Evolutionary conservation across 805 yeast species (phyloP).

Genomic region (Torulaspora gathmanii): DNA sequence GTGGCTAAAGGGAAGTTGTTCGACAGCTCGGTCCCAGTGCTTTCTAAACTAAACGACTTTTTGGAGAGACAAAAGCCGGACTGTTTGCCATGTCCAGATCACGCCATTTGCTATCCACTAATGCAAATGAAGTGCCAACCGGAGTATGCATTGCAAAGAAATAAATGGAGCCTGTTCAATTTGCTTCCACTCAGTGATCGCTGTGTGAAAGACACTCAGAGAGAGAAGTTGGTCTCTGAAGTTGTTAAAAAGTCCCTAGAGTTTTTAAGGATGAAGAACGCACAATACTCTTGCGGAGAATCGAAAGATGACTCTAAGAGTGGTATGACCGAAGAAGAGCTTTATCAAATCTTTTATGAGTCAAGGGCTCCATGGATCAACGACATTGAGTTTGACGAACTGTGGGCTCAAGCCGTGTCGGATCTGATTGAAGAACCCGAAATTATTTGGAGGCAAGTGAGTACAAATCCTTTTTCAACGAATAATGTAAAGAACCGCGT

Average conservation of each 20-base stretch:
- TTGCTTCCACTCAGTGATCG: conserved; percentile 54
- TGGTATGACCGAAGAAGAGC: conserved; percentile 47
- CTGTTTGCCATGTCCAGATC: conserved; percentile 76
- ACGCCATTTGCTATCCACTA: conserved; percentile 66
- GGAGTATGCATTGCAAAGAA: conserved; percentile 50
- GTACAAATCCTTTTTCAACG: conserved; percentile 16
- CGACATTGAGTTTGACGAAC: conserved; percentile 57
- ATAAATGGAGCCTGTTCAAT: conserved; percentile 40
- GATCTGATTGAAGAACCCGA: conserved; percentile 65
- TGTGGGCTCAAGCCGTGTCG: conserved; percentile 62
- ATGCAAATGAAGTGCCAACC: conserved; percentile 64
- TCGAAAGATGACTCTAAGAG: conserved; percentile 43
- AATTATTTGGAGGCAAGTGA: conserved; percentile 74
- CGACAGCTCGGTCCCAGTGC: not conserved
- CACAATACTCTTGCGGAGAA: conserved; percentile 56
- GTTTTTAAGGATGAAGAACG: conserved; percentile 63
- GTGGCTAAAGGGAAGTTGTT: conserved; percentile 22
- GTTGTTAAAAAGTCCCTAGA: conserved; percentile 64
- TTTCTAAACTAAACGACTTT: conserved; percentile 38
- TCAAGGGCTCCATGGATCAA: conserved; percentile 36
- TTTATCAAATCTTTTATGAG: conserved; percentile 47
- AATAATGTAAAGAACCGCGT: not conserved
- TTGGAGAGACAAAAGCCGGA: conserved; percentile 50
- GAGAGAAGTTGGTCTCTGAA: conserved; percentile 59
- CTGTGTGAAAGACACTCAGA: conserved; percentile 72